Evolutionary conservation across 768 basidiomycete species (phyloP).

Genomic region (Leccinum arenicola): DNA sequence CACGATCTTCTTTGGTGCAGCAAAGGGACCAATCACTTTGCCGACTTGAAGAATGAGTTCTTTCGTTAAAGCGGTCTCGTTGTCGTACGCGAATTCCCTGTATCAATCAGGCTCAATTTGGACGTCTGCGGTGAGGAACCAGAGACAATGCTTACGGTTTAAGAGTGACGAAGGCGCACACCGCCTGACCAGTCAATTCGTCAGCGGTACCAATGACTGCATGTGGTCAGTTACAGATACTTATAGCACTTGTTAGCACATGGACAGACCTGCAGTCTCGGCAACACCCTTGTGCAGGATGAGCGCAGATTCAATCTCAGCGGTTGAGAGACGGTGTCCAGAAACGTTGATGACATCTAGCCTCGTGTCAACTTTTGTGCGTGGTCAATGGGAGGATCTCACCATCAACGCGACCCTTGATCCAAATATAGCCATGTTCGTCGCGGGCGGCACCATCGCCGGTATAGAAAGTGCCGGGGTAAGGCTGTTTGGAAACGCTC

Average conservation of each 20-base stretch:
- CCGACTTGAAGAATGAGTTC: constrained; percentile 94
- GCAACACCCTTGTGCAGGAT: constrained; percentile 95
- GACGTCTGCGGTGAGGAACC: neutral
- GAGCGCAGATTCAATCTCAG: constrained; percentile 96
- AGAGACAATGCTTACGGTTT: constrained; percentile 64
- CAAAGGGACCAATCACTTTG: constrained; percentile 97
- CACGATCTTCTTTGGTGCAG: constrained; percentile 90
- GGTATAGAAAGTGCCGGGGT: constrained; percentile 93
- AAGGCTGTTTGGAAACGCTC: constrained; percentile 43
- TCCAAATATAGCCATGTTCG: constrained; percentile 97
- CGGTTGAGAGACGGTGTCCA: constrained; percentile 94
- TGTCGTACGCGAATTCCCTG: constrained; percentile 80
- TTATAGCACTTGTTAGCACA: neutral
- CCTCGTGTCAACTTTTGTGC: neutral
- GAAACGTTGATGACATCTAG: constrained; percentile 97
- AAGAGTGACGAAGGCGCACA: constrained; percentile 91
- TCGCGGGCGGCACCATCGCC: constrained; percentile 96
- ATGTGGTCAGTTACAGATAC: constrained; percentile 7
- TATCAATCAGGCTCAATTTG: neutral
- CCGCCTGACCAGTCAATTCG: constrained; percentile 90
- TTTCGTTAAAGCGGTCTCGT: constrained; percentile 73
- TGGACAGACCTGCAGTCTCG: constrained; percentile 72
- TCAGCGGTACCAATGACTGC: constrained; percentile 79
- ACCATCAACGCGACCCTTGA: constrained; percentile 95
- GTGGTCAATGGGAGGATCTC: constrained; percentile 26